Conservation (phyloP, 2,329 filamentous ascomycete genomes). For the Clarireedia paspali region DNA sequence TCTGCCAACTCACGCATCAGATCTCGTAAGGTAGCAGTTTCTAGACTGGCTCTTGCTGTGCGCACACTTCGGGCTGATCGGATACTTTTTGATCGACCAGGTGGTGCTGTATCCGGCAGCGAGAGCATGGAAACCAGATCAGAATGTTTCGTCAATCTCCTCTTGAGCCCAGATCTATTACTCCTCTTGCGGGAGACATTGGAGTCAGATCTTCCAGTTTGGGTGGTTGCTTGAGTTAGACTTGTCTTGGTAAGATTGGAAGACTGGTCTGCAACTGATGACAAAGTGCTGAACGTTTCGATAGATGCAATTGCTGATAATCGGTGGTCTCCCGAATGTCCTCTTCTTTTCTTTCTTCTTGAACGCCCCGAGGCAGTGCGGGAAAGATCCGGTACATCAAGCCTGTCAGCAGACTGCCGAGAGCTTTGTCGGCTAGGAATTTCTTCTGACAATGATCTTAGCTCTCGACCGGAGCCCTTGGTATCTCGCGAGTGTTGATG, state of each 20-base stretch:
- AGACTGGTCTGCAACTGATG: constrained; percentile 14
- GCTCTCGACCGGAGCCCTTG: constrained; percentile 5
- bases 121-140: constrained; percentile 92
- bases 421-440: constrained; percentile 6
- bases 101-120: constrained; percentile 48
- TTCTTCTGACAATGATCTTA: constrained; percentile 11
- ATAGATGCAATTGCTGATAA: constrained; percentile 28
- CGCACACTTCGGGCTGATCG: constrained; percentile 73
- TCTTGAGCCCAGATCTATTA: constrained; percentile 33
- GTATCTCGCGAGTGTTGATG: constrained; percentile 8
- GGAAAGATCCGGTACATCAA: constrained; percentile 10
- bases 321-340: constrained; percentile 21
- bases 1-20: constrained; percentile 71
- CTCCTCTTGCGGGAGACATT: constrained; percentile 24
- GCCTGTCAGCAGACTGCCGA: constrained; percentile 7
- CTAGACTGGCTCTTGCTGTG: constrained; percentile 58
- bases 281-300: constrained; percentile 21
- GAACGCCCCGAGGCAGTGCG: constrained; percentile 10
- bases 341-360: constrained; percentile 14
- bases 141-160: constrained; percentile 81
- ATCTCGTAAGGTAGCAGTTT: constrained; percentile 63
- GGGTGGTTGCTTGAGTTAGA: constrained; percentile 34
- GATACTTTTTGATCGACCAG: constrained; percentile 58
- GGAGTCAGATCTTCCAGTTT: constrained; percentile 17
- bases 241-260: constrained; percentile 31